Evolutionary conservation across 805 yeast species (phyloP).

Genomic region (Wickerhamomyces chambardii): DNA sequence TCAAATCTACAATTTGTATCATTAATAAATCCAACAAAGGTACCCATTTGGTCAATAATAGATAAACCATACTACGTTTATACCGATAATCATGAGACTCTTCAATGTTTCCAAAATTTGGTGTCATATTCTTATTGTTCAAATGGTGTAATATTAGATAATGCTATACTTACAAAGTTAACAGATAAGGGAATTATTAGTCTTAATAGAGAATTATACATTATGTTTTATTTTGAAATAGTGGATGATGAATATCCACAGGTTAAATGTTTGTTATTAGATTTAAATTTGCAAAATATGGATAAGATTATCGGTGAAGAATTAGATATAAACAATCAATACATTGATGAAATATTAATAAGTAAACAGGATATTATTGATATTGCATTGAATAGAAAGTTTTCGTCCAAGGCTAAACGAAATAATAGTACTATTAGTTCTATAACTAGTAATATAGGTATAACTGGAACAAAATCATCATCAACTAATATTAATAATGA

Average conservation of each 20-base stretch:
- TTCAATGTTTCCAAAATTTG: slow-evolving; percentile 6
- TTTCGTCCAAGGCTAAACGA: no score
- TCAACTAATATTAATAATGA: no score
- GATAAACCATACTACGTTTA: slow-evolving; percentile 18
- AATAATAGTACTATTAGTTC: no score
- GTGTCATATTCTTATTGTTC: slow-evolving; percentile 8
- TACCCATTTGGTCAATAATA: slow-evolving; percentile 18
- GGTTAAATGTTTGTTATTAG: slow-evolving; percentile 13
- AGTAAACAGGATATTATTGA: slow-evolving; percentile 16
- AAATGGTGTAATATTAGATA: slow-evolving; percentile 2
- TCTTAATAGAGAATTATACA: slow-evolving; percentile 2
- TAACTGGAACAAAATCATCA: no score
- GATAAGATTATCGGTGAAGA: slow-evolving; percentile 1
- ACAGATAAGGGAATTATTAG: neutral
- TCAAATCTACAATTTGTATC: slow-evolving; percentile 5
- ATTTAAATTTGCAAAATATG: slow-evolving; percentile 6
- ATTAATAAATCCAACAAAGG: slow-evolving; percentile 10
- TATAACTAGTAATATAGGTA: no score
- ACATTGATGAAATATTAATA: slow-evolving; percentile 12
- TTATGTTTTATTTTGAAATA: slow-evolving; percentile 14
- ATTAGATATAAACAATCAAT: neutral
- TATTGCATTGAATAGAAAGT: slow-evolving; percentile 9
- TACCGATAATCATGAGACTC: slow-evolving; percentile 7
- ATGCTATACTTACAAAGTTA: slow-evolving; percentile 8
- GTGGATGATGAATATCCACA: neutral